Conservation (phyloP, 2,329 filamentous ascomycete genomes). For the Neoascochyta sp. region DNA sequence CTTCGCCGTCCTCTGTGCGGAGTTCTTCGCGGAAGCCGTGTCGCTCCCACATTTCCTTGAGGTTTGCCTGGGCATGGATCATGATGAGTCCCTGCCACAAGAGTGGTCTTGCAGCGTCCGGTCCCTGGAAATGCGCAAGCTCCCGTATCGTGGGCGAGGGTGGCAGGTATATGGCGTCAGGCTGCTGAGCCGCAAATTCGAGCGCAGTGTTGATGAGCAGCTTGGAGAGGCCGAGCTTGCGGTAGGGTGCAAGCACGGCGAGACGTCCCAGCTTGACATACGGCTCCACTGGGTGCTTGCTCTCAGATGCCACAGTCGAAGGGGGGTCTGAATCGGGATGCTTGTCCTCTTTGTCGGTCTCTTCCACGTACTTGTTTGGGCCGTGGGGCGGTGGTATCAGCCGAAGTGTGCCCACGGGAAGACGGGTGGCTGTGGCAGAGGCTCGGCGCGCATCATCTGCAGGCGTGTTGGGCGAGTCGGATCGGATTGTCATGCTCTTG, state of each 20-base stretch:
- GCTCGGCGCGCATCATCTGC: slow-evolving; percentile 31
- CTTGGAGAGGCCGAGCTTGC: slow-evolving; percentile 62
- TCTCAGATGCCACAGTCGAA: slow-evolving; percentile 8
- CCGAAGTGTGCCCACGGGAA: slow-evolving; percentile 71
- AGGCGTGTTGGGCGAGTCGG: slow-evolving; percentile 44
- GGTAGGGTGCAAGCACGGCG: slow-evolving; percentile 63
- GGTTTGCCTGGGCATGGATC: slow-evolving; percentile 71
- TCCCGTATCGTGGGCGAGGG: slow-evolving; percentile 40
- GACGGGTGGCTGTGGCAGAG: slow-evolving; percentile 40
- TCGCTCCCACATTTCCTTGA: slow-evolving; percentile 62
- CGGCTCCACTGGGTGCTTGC: slow-evolving; percentile 63
- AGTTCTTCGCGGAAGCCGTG: slow-evolving; percentile 73
- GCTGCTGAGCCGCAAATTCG: slow-evolving; percentile 63
- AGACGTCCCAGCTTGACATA: slow-evolving; percentile 81
- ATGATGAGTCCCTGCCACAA: slow-evolving; percentile 73
- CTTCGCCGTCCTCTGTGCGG: slow-evolving; percentile 54
- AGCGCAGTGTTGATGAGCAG: slow-evolving; percentile 65
- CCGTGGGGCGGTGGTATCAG: slow-evolving; percentile 77
- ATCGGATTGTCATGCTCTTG: slow-evolving; percentile 40
- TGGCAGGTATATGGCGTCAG: slow-evolving; percentile 43
- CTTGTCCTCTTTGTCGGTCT: slow-evolving; percentile 16
- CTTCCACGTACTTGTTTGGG: slow-evolving; percentile 54
- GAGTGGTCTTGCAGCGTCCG: slow-evolving; percentile 36
- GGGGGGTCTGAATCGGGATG: slow-evolving; percentile 31
- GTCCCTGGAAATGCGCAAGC: slow-evolving; percentile 45